phyloP scores from a whole-genome alignment of 73 alveolate species.

The Breviolum minutum region DNA sequence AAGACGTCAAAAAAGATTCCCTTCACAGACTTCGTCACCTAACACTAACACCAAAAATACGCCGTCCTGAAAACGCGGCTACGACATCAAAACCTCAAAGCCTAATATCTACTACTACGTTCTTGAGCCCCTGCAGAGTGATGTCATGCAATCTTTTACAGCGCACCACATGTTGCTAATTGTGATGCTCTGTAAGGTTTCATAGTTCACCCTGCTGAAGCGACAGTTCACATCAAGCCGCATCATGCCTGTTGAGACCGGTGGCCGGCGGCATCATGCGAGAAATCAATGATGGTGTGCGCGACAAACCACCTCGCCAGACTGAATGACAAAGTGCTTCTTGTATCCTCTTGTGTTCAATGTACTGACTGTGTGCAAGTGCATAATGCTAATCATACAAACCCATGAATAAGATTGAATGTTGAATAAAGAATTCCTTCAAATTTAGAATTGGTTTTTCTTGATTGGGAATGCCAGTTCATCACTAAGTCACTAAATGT shows the following conservation, averaged over 20 bases:
- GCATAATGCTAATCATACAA: too few relatives aligned
- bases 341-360: too few relatives aligned
- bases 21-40: background rate
- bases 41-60: background rate
- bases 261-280: conserved; percentile 89
- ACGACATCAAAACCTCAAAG: conserved; percentile 45
- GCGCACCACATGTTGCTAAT: too few relatives aligned
- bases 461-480: too few relatives aligned
- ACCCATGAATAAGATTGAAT: too few relatives aligned
- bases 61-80: conserved; percentile 46
- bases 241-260: conserved; percentile 78
- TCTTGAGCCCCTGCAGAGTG: conserved; percentile 28
- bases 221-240: background rate
- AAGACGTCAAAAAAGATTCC: background rate
- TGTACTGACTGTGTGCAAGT: too few relatives aligned
- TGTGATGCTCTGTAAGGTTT: too few relatives aligned
- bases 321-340: background rate
- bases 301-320: conserved; percentile 27
- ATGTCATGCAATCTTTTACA: background rate
- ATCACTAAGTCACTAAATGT: too few relatives aligned
- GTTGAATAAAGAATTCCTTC: too few relatives aligned
- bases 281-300: conserved; percentile 77
- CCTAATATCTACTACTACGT: conserved; percentile 5
- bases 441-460: too few relatives aligned
- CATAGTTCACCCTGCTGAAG: background rate